These are phyloP conservation scores for Hypholoma sublateritium DNA, from an alignment of 768 basidiomycete species.

Conservation along the genomic window DNA sequence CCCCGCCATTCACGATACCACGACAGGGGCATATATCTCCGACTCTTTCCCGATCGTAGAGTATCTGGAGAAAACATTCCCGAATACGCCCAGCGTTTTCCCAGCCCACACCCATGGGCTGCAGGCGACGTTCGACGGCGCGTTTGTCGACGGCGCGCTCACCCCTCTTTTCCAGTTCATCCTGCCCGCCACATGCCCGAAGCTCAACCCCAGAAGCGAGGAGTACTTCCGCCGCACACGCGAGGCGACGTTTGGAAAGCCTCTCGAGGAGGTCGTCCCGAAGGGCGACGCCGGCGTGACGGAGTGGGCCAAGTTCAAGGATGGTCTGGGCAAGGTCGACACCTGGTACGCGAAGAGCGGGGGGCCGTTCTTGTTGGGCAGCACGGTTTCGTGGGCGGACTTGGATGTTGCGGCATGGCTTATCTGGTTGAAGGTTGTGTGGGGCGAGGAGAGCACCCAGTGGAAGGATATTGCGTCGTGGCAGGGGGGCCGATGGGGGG, in stretches of 20 bases:
- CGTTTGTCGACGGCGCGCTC: not conserved
- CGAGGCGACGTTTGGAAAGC: constrained; percentile 25
- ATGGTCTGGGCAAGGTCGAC: constrained; percentile 21
- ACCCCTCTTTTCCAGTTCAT: not conserved
- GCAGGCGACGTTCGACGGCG: constrained; percentile 8
- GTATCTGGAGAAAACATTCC: constrained; percentile 12
- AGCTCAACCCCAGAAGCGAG: constrained; percentile 12
- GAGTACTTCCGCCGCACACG: constrained; percentile 35
- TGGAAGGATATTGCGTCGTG: constrained; percentile 33
- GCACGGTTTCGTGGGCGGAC: constrained; percentile 32
- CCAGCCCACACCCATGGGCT: constrained; percentile 14
- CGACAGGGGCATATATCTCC: not conserved
- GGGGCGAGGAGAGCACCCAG: constrained; percentile 30
- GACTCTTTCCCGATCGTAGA: not conserved
- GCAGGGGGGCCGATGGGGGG: constrained; percentile 32
- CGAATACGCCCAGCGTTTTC: not conserved
- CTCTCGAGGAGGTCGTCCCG: constrained; percentile 33
- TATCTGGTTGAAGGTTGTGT: constrained; percentile 10
- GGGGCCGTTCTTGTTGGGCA: constrained; percentile 32
- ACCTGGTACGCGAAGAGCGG: constrained; percentile 25
- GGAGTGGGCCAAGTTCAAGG: constrained; percentile 33
- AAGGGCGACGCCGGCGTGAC: constrained; percentile 23
- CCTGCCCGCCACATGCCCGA: not conserved
- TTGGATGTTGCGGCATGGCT: constrained; percentile 34
- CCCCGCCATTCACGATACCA: constrained; percentile 1